Evolutionary conservation across 2,329 filamentous ascomycete genomes (phyloP), one percentile per base, ranked within the genome.

Genomic region (Fusarium fujikuroi): DNA sequence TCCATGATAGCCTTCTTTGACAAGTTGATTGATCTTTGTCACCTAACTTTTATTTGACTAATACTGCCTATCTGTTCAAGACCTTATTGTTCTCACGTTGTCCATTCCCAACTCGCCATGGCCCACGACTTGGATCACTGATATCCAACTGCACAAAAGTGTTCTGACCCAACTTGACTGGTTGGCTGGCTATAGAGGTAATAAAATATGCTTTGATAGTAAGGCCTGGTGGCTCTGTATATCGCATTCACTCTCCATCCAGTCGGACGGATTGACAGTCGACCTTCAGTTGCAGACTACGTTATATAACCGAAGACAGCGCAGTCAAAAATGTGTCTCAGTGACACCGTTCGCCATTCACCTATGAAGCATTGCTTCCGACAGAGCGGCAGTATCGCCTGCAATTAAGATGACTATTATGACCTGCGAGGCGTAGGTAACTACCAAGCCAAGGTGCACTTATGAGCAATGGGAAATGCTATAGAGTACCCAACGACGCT

Each of bases 131-230:
- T 28, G 7, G 19, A 12, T 16, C 50, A 18, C 19, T 16, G 4
- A 2, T 12, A 5, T n/a, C 2, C 2, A 53, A 28, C 19, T 10
- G 9, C n/a, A 5, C 4, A 16, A 11, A 19, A 16, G 9, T 37
- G 7, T 4, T 25, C 18, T 3, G 1, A 11, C 8, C 4, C 2
- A 21, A 16, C 23, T 19, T 19, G 16, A 8, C 18, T 15, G 18
- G 1, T 11, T 16, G 2, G 15, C 14, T 28, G 21, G 1, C 21
- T n/a, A 32, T 12, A 28, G 9, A 49, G 28, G 30, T 14, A 34
- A 9, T 8, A 7, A 34, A 14, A 8, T 1, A 7, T 18, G 11
- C 7, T 34, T 16, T 23, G 16, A 9, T 4, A 23, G 30, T 11
- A 11, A 23, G 11, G 10, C 30, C 8, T 34, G 11, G 11, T 23